A percentile compares a stretch with the other conserved stretches of the same genome.
Conservation (phyloP, 2,329 filamentous ascomycete genomes). For the Bipolaris cookei region DNA sequence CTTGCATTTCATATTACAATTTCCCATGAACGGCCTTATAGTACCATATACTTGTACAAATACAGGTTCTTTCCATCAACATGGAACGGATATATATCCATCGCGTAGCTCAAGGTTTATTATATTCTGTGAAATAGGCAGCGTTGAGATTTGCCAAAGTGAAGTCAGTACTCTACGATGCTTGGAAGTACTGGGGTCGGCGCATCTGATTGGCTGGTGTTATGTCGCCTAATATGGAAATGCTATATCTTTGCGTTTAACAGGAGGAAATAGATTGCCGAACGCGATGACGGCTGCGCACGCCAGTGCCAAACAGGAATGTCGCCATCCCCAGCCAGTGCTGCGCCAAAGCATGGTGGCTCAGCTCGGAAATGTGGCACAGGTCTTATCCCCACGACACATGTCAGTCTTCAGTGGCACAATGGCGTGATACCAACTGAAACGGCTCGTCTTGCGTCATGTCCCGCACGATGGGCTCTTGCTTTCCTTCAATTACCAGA, state of each 20-base stretch:
- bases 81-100: constrained; percentile 4
- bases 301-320: constrained; percentile 1
- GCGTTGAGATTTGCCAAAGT: constrained; percentile 14
- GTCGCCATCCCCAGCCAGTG: neutral
- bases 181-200: constrained; percentile 19
- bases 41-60: constrained; percentile 9
- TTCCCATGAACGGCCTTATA: constrained; percentile 21
- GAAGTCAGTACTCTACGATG: constrained; percentile 24
- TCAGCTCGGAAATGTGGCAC: neutral
- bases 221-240: constrained; percentile 28
- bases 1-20: constrained; percentile 11
- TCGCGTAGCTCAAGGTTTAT: constrained; percentile 19
- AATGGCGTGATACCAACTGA: constrained; percentile 1
- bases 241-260: constrained; percentile 21
- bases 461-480: constrained; percentile 6
- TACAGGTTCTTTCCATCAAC: constrained; percentile 11
- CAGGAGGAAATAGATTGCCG: constrained; percentile 17
- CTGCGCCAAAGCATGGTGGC: neutral
- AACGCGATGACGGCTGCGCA: constrained; percentile 10
- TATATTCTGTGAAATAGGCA: constrained; percentile 23
- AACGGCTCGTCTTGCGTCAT: constrained; percentile 15
- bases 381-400: neutral
- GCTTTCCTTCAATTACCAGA: neutral
- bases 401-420: neutral
- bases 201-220: constrained; percentile 27